Conservation (phyloP, 129 eudicot species). For the Flaveria robusta region DNA sequence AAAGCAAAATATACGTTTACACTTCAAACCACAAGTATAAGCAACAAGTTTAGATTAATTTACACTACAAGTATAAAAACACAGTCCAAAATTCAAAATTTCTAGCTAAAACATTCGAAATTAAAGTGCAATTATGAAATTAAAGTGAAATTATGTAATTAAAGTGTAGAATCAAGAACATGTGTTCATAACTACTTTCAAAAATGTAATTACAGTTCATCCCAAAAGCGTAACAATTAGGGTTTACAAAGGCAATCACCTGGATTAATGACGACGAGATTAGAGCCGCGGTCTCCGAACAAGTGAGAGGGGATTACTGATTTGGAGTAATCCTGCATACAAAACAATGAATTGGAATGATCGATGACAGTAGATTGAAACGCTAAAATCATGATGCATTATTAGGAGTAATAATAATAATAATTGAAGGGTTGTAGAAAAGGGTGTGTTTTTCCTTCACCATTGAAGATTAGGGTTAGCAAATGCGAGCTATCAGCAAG, state of each 20-base stretch:
- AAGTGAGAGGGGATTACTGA: conserved; percentile 78
- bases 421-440: not conserved
- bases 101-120: not conserved
- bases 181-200: too few relatives aligned
- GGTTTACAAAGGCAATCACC: conserved; percentile 50
- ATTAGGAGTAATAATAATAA: not conserved
- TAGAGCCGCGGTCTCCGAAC: conserved; percentile 83
- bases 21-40: conserved; percentile 1
- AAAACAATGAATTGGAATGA: not conserved
- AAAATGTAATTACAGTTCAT: not conserved
- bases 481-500: not conserved
- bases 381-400: not conserved
- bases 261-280: conserved; percentile 90
- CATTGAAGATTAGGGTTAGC: conserved; percentile 23
- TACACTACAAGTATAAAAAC: conserved; percentile 8
- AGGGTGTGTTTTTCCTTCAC: conserved; percentile 6
- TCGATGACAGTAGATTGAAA: not conserved
- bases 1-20: not conserved
- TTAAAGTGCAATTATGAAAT: conserved; percentile 13
- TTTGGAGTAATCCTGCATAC: conserved; percentile 74
- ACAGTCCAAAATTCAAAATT: not conserved
- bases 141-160: not conserved
- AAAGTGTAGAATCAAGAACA: too few relatives aligned
- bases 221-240: conserved; percentile 14
- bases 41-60: not conserved